Percentiles rank a stretch among this genome's conserved stretches.
These are phyloP conservation scores for Ajuga chamaepitys DNA, from an alignment of 257 asterid genomes.

Conservation along the genomic window DNA sequence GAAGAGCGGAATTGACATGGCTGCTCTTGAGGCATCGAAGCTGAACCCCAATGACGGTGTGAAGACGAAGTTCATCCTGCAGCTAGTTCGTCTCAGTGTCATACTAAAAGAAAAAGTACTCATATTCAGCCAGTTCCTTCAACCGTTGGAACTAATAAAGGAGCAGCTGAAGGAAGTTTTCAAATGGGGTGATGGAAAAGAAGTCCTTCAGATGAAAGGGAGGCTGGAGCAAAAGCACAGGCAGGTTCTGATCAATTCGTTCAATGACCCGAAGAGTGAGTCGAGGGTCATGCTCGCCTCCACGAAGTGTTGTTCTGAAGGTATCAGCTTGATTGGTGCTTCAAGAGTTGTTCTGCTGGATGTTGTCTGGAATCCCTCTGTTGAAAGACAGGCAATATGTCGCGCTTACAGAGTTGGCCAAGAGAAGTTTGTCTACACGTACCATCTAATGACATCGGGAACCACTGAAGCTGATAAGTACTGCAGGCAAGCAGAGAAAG, in stretches of 20 bases:
- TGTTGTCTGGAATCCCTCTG: constrained; percentile 53
- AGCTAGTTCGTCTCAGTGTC: constrained; percentile 36
- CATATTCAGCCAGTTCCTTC: constrained; percentile 45
- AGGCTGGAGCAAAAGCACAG: constrained; percentile 24
- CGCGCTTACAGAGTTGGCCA: constrained; percentile 52
- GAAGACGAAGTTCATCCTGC: constrained; percentile 39
- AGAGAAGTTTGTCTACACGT: constrained; percentile 33
- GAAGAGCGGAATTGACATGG: constrained; percentile 11
- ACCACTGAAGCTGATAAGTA: constrained; percentile 38
- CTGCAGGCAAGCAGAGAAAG: constrained; percentile 43
- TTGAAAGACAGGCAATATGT: constrained; percentile 38
- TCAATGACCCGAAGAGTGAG: constrained; percentile 25
- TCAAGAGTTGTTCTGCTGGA: constrained; percentile 45
- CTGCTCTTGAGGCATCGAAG: constrained; percentile 19
- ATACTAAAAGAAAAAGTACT: constrained; percentile 37
- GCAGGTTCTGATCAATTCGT: constrained; percentile 19
- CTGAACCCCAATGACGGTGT: constrained; percentile 34
- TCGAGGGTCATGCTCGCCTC: constrained; percentile 44
- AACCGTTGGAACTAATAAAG: constrained; percentile 32
- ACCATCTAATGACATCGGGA: constrained; percentile 44
- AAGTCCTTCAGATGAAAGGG: constrained; percentile 32
- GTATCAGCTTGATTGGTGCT: constrained; percentile 49
- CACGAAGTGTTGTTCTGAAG: constrained; percentile 44
- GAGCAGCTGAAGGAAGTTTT: constrained; percentile 23
- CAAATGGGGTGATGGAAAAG: constrained; percentile 28